These are phyloP conservation scores for Cantharellus anzutake DNA, from an alignment of 768 basidiomycete genomes.

Conservation along the genomic window DNA sequence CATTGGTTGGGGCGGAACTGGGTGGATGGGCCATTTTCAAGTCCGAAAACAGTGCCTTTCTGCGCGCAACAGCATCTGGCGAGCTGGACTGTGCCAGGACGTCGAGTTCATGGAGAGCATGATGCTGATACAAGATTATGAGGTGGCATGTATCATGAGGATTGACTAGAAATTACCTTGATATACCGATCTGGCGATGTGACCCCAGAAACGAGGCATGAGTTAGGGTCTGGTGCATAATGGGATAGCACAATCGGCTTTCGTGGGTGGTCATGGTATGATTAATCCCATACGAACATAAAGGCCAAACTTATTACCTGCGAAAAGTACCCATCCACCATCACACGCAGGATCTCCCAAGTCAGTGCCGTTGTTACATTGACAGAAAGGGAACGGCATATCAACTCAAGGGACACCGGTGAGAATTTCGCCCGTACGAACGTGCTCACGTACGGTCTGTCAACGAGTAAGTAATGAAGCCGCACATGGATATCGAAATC, in stretches of 20 bases:
- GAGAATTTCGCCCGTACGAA: slow-evolving; percentile 21
- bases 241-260: slow-evolving; percentile 32
- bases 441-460: slow-evolving; percentile 37
- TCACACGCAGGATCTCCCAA: slow-evolving; percentile 44
- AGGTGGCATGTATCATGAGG: not conserved
- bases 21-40: slow-evolving; percentile 35
- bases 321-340: slow-evolving; percentile 41
- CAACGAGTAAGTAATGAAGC: slow-evolving; percentile 12
- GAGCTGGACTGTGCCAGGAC: slow-evolving; percentile 29
- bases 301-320: slow-evolving; percentile 23
- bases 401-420: not conserved
- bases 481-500: not conserved
- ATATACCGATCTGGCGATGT: slow-evolving; percentile 17
- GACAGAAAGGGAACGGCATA: slow-evolving; percentile 28
- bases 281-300: not conserved
- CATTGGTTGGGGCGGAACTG: too few relatives aligned
- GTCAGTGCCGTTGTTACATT: slow-evolving; percentile 30
- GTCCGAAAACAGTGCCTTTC: slow-evolving; percentile 44
- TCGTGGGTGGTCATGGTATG: not conserved
- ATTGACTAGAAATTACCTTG: not conserved
- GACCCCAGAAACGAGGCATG: slow-evolving; percentile 43
- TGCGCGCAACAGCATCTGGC: slow-evolving; percentile 23
- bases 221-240: slow-evolving; percentile 30
- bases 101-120: slow-evolving; percentile 43
- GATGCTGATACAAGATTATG: not conserved